A percentile compares a stretch with the other conserved stretches of the same genome.
Evolutionary conservation across 2,329 filamentous ascomycete species (phyloP).

Genomic region (Calonectria pseudoreteaudii): DNA sequence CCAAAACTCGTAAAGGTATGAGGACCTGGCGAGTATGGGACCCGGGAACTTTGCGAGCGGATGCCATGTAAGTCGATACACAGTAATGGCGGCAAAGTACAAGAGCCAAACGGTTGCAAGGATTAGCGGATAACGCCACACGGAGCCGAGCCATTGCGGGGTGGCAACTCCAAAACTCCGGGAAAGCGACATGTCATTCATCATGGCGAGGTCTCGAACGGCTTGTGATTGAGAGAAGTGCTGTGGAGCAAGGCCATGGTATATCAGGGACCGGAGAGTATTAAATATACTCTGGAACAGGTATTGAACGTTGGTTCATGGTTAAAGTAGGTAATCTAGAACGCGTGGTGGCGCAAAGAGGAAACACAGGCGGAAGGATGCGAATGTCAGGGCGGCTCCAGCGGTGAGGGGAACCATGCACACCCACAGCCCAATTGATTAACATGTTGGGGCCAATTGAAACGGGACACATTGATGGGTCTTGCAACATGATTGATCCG

Average conservation of each 20-base stretch:
- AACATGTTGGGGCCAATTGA: background rate
- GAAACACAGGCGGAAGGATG: background rate
- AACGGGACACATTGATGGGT: background rate
- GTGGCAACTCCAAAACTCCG: background rate
- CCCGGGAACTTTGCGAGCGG: conserved; percentile 22
- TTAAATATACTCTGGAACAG: background rate
- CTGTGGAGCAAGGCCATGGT: background rate
- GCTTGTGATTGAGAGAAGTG: background rate
- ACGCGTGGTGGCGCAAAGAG: background rate
- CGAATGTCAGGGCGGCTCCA: background rate
- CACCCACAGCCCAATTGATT: background rate
- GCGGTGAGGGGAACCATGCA: background rate
- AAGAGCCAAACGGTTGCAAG: background rate
- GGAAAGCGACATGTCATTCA: background rate
- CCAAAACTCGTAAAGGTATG: conserved; percentile 31
- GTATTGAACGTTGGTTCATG: background rate
- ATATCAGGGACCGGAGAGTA: background rate
- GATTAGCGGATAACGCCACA: background rate
- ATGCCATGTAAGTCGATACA: conserved; percentile 5
- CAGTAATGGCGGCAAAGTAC: background rate
- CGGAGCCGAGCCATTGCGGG: background rate
- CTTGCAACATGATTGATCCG: background rate
- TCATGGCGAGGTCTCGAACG: background rate
- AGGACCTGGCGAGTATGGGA: conserved; percentile 20
- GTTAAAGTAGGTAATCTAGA: background rate